Evolutionary conservation across 2,329 filamentous ascomycete genomes (phyloP).

Genomic region (Tetracladium maxilliforme): DNA sequence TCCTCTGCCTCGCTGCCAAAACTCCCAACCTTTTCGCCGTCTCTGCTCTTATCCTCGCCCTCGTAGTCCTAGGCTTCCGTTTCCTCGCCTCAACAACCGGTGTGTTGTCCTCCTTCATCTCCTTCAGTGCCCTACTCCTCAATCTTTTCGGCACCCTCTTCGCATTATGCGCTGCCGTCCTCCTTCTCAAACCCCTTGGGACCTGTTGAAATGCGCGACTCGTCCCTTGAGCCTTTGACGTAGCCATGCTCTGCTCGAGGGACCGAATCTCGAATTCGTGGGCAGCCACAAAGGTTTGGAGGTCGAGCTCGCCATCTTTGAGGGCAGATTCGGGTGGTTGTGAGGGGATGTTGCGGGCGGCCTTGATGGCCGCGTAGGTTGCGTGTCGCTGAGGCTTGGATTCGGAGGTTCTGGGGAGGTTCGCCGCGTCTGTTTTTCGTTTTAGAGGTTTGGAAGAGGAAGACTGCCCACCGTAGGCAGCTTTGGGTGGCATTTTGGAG

Average conservation of each 20-base stretch:
- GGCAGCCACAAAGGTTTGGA: slow-evolving; percentile 70
- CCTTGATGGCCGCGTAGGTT: slow-evolving; percentile 4
- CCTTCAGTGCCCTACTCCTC: slow-evolving; percentile 47
- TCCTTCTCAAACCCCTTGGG: slow-evolving; percentile 66
- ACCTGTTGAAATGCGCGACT: slow-evolving; percentile 83
- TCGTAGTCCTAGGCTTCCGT: slow-evolving; percentile 43
- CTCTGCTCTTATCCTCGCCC: slow-evolving; percentile 52
- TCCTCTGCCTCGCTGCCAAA: slow-evolving; percentile 40
- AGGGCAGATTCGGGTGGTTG: slow-evolving; percentile 23
- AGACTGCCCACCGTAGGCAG: slow-evolving; percentile 1
- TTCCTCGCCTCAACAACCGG: slow-evolving; percentile 57
- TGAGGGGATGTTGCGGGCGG: slow-evolving; percentile 27
- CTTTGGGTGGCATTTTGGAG: slow-evolving; percentile 1
- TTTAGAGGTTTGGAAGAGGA: slow-evolving; percentile 1
- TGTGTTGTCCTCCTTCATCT: slow-evolving; percentile 86
- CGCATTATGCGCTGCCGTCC: slow-evolving; percentile 90
- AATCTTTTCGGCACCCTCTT: slow-evolving; percentile 75
- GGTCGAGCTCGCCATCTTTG: slow-evolving; percentile 66
- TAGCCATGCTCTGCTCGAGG: slow-evolving; percentile 67
- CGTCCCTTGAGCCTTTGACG: slow-evolving; percentile 45
- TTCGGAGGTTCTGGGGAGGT: background rate
- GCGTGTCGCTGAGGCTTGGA: background rate
- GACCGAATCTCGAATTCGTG: slow-evolving; percentile 83
- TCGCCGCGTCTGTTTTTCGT: background rate
- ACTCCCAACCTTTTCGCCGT: slow-evolving; percentile 57